Evolutionary conservation across 306 rosid species (phyloP), one percentile per base, ranked within the genome.

Genomic region (Quercus ilex): DNA sequence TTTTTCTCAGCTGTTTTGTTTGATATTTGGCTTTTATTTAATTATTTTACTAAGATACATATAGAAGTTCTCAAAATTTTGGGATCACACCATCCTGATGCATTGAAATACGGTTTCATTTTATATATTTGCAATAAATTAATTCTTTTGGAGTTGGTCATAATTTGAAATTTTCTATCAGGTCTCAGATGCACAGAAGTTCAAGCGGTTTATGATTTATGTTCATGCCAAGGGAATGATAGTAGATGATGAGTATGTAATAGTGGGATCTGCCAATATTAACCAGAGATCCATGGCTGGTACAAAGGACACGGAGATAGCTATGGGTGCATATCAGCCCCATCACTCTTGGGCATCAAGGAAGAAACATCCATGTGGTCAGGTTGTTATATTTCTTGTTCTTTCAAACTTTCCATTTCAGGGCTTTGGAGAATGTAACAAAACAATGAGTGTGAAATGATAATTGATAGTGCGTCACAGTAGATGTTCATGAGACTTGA

Each of bases 201-300:
- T 52, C 78, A 76, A 80, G 26, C 86, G 99, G 33, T 91, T 91
- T 77, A 95, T 95, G 99, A 95, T 95, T 70, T 95, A 93, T 75
- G 98, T 95, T 56, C 99, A 95, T 78, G 96, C 99, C 69, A 95
- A 95, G 84, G 99, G 99, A 67, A 90, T 95, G 97, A 72, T 95
- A 11, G 78, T 95, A 38, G 99, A 95, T 63, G 99, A 95, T 49
- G 99, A 95, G 76, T 95, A 95, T 7, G 89, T 95, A 2, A 88
- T 95, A 55, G 38, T 93, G 53, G 99, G 98, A 79, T 95, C 99
- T 82, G 99, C 98, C 73, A 95, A 95, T 76, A 95, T 95, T 80
- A 95, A 95, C 85, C 99, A 95, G 85, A 89, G 99, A 86, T 95
- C 99, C 63, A 74, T 95, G 98, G 99, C 97, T 59, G 99, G 98